Percentiles rank a stretch among this genome's conserved stretches.
Conservation (phyloP, 169 alveolate genomes). For the Nephromyces sp. region DNA sequence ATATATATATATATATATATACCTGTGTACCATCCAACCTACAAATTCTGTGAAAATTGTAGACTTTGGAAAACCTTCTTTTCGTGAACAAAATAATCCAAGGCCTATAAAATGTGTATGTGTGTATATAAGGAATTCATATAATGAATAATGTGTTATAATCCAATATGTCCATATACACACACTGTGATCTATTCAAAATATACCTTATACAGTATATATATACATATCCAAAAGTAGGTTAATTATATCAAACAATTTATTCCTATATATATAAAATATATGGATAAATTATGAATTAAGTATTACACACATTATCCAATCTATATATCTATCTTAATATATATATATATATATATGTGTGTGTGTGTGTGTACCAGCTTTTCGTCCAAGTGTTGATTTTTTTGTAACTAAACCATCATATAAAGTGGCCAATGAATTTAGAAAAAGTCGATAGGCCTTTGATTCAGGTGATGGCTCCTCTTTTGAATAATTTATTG, state of each 20-base stretch:
- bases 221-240: not conserved
- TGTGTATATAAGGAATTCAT: not conserved
- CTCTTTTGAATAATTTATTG: not conserved
- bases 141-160: not conserved
- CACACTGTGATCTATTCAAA: not conserved
- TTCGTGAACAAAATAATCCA: conserved; percentile 44
- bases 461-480: conserved; percentile 5
- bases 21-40: conserved; percentile 39
- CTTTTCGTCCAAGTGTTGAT: conserved; percentile 47
- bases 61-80: conserved; percentile 29
- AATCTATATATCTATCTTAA: no score
- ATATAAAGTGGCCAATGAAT: conserved; percentile 26
- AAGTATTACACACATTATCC: no score
- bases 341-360: no score
- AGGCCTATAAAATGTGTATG: conserved; percentile 25
- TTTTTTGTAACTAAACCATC: conserved; percentile 48
- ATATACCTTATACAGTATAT: not conserved
- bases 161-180: not conserved
- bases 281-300: not conserved
- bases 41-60: conserved; percentile 45
- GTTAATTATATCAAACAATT: not conserved
- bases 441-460: conserved; percentile 21
- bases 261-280: not conserved
- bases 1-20: no score
- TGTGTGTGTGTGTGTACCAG: no score